These are phyloP conservation scores for Epichloe gansuensis DNA, from an alignment of 2,329 filamentous ascomycete genomes.

Conservation along the genomic window DNA sequence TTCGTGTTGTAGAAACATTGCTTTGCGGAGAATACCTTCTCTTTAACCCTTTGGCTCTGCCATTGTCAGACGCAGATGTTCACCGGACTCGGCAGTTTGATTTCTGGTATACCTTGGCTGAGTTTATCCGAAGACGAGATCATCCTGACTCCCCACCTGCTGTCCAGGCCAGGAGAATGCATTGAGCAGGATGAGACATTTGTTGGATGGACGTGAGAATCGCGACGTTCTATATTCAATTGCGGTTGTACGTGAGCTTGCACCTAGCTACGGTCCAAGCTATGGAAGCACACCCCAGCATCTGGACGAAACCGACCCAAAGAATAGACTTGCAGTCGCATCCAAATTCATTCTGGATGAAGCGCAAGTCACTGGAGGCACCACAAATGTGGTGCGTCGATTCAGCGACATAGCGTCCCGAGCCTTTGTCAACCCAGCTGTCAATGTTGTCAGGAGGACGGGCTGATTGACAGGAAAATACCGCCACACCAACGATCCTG, in stretches of 20 bases:
- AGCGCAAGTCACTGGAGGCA: conserved; percentile 51
- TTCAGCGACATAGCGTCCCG: conserved; percentile 54
- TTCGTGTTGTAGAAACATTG: conserved; percentile 65
- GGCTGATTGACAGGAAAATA: conserved; percentile 5
- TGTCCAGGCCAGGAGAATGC: conserved; percentile 50
- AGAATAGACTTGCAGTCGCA: conserved; percentile 55
- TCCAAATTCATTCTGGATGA: conserved; percentile 59
- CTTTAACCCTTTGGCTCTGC: conserved; percentile 42
- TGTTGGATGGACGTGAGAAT: conserved; percentile 73
- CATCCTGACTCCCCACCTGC: conserved; percentile 33
- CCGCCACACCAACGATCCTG: background rate
- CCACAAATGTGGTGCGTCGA: conserved; percentile 60
- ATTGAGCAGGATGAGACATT: conserved; percentile 51
- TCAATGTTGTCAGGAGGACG: conserved; percentile 28
- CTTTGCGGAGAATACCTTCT: conserved; percentile 58
- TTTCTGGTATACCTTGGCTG: conserved; percentile 73
- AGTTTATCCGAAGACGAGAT: conserved; percentile 49
- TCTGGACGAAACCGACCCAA: conserved; percentile 53
- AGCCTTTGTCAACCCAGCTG: conserved; percentile 43
- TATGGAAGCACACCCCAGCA: conserved; percentile 46
- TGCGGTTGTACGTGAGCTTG: conserved; percentile 64
- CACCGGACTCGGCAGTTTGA: conserved; percentile 52
- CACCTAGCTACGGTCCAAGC: conserved; percentile 49
- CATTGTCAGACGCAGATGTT: conserved; percentile 37
- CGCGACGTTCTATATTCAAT: conserved; percentile 86